A percentile compares a stretch with the other conserved stretches of the same genome.
Conservation (phyloP, 768 basidiomycete species). For the Rhodotorula graminis region DNA sequence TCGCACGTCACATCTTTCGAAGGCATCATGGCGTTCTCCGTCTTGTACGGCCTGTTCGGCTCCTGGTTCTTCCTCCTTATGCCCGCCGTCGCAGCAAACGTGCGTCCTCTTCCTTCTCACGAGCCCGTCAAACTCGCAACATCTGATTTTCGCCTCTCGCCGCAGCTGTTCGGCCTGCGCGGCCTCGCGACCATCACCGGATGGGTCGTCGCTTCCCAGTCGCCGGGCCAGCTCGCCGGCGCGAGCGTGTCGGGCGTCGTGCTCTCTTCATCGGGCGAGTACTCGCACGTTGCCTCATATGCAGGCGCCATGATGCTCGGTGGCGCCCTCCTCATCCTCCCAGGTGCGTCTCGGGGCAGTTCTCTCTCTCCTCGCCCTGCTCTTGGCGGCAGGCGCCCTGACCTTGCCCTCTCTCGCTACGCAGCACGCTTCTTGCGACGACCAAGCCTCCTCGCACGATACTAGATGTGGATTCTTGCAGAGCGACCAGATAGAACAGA, state of each 20-base stretch:
- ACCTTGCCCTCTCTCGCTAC: not conserved
- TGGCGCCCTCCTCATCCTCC: constrained; percentile 8
- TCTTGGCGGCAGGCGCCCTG: no score
- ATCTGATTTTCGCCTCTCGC: not conserved
- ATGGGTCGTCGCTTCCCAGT: constrained; percentile 14
- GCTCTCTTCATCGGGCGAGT: constrained; percentile 6
- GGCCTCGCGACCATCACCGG: constrained; percentile 28
- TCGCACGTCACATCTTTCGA: constrained; percentile 34
- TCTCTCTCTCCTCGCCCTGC: no score
- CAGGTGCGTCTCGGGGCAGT: not conserved
- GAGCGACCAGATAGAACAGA: not conserved
- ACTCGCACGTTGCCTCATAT: constrained; percentile 15
- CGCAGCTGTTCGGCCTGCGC: constrained; percentile 27
- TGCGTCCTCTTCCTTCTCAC: not conserved
- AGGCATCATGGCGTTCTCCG: constrained; percentile 37
- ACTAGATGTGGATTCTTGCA: not conserved
- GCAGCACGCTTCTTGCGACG: constrained; percentile 11
- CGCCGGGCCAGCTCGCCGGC: constrained; percentile 14
- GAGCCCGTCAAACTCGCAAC: not conserved
- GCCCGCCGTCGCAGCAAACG: not conserved
- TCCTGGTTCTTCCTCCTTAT: constrained; percentile 12
- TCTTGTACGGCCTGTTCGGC: constrained; percentile 11
- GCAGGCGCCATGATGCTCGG: constrained; percentile 13
- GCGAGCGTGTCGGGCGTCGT: constrained; percentile 18
- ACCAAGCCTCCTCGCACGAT: not conserved